Percentiles rank a stretch among this genome's conserved stretches.
Conservation (phyloP, 2,329 filamentous ascomycete species). For the Aspergillus carbonarius region DNA sequence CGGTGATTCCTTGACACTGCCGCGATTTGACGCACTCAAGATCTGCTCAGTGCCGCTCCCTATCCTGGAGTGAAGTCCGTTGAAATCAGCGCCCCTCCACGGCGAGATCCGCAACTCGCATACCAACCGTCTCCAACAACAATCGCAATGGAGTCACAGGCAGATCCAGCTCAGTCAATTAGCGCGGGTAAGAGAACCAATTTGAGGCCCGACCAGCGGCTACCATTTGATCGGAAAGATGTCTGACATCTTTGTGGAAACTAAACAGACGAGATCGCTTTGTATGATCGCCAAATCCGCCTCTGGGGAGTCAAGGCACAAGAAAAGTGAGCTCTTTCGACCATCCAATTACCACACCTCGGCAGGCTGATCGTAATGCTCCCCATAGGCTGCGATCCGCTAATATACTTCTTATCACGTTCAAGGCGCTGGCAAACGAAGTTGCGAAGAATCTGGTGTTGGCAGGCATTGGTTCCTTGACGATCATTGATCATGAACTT, state of each 20-base stretch:
- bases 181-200: constrained; percentile 30
- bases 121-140: background rate
- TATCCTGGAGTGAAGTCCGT: too few relatives aligned
- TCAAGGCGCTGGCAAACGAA: constrained; percentile 87
- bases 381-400: constrained; percentile 72
- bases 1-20: too few relatives aligned
- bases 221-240: background rate
- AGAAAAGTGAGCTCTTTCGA: constrained; percentile 56
- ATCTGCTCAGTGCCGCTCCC: too few relatives aligned
- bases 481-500: constrained; percentile 74
- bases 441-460: constrained; percentile 97
- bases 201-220: background rate
- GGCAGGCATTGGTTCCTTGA: constrained; percentile 86
- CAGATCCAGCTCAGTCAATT: constrained; percentile 9
- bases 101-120: too few relatives aligned
- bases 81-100: too few relatives aligned
- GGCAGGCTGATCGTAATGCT: background rate
- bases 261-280: constrained; percentile 79
- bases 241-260: constrained; percentile 4
- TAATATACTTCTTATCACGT: constrained; percentile 83
- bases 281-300: constrained; percentile 96
- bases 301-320: constrained; percentile 97
- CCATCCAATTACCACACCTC: background rate
- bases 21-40: too few relatives aligned
- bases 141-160: constrained; percentile 14